A percentile compares a stretch with the other conserved stretches of the same genome.
These are phyloP conservation scores for Centaurea solstitialis DNA, from an alignment of 129 eudicot genomes.

Conservation along the genomic window DNA sequence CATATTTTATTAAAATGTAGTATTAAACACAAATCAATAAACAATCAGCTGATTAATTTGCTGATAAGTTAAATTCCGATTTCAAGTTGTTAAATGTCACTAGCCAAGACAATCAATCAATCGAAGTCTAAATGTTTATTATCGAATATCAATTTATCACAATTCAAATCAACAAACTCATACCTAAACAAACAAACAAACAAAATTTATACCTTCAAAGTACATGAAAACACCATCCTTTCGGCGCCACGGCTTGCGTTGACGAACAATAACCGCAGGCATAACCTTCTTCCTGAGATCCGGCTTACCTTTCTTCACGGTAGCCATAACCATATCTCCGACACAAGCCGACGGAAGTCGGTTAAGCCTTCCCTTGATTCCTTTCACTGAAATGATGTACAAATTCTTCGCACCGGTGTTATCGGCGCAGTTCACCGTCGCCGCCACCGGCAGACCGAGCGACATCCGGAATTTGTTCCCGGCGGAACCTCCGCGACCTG, in stretches of 20 bases:
- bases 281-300: constrained; percentile 98
- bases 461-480: constrained; percentile 98
- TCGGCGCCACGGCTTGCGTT: constrained; percentile 99
- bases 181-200: neutral
- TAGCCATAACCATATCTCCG: constrained; percentile 99
- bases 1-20: no score
- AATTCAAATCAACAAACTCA: neutral
- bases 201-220: constrained; percentile 79
- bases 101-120: no score
- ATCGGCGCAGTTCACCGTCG: constrained; percentile 94
- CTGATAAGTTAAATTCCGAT: no score
- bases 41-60: no score
- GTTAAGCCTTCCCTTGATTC: constrained; percentile 80
- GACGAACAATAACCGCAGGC: constrained; percentile 98
- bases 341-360: constrained; percentile 90
- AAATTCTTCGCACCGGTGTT: constrained; percentile 92
- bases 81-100: no score
- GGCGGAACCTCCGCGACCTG: constrained; percentile 98
- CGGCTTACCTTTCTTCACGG: constrained; percentile 98
- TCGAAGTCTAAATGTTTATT: no score
- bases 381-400: constrained; percentile 89
- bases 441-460: constrained; percentile 96
- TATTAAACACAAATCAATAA: no score
- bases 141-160: neutral
- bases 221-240: constrained; percentile 99